These are phyloP conservation scores for Chrysosporium queenslandicum DNA, from an alignment of 2,329 filamentous ascomycete species.

Conservation along the genomic window DNA sequence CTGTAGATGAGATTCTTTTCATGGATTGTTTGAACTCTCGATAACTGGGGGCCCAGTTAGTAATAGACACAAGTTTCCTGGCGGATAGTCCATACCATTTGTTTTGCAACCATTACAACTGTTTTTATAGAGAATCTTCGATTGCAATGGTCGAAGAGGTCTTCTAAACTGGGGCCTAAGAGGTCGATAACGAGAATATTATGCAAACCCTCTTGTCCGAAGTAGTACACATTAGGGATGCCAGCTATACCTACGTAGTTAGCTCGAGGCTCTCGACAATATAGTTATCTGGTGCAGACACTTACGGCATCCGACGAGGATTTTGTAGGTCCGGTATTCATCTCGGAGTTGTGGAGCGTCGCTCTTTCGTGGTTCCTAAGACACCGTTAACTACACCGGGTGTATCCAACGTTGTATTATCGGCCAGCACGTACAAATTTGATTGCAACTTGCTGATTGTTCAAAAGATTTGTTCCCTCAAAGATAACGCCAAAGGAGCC, in stretches of 20 bases:
- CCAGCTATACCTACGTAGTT: constrained; percentile 59
- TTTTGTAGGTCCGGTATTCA: constrained; percentile 99
- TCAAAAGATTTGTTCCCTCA: constrained; percentile 94
- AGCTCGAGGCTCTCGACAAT: too few species aligned
- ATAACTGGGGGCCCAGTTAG: constrained; percentile 50
- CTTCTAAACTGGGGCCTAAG: constrained; percentile 85
- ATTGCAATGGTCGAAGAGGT: constrained; percentile 95
- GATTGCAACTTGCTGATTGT: constrained; percentile 98
- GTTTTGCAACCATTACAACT: constrained; percentile 97
- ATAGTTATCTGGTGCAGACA: too few species aligned
- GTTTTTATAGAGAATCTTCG: constrained; percentile 94
- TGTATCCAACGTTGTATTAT: neutral
- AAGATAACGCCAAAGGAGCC: constrained; percentile 98
- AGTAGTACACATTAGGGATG: constrained; percentile 99
- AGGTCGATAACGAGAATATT: constrained; percentile 98
- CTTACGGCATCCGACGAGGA: constrained; percentile 97
- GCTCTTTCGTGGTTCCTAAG: constrained; percentile 94
- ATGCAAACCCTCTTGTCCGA: constrained; percentile 94
- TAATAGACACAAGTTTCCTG: neutral
- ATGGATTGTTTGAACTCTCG: constrained; percentile 86
- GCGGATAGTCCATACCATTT: constrained; percentile 58
- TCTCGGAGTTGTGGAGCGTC: constrained; percentile 95
- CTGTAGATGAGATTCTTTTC: constrained; percentile 99
- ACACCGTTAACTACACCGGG: constrained; percentile 18
- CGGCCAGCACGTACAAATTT: constrained; percentile 70